Evolutionary conservation across 352 stramenopile genomes (phyloP).

Genomic region (Globisporangium canariense): DNA sequence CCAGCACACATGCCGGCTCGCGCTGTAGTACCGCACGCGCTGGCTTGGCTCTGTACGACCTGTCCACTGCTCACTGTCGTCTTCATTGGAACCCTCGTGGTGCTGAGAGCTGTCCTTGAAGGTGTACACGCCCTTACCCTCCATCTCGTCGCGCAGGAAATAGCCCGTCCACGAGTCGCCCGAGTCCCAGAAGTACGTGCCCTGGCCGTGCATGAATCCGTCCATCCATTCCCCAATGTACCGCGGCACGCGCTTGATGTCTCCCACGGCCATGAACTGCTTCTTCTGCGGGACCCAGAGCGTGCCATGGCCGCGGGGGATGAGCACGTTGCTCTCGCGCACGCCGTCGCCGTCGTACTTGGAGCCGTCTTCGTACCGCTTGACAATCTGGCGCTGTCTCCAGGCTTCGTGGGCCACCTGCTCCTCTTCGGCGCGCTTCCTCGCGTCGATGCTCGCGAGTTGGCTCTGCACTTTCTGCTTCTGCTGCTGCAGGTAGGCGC

Average conservation of each 20-base stretch:
- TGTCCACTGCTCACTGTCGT: constrained; percentile 7
- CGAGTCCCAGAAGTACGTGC: constrained; percentile 57
- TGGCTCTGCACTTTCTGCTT: constrained; percentile 35
- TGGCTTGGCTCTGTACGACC: not conserved
- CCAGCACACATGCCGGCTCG: constrained; percentile 66
- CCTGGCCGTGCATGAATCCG: constrained; percentile 55
- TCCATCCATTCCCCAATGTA: constrained; percentile 56
- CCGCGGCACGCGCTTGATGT: constrained; percentile 43
- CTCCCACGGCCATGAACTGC: constrained; percentile 19
- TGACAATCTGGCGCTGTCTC: constrained; percentile 50
- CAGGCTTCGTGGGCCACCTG: constrained; percentile 31
- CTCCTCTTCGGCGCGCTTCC: constrained; percentile 30
- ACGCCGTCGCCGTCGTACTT: constrained; percentile 71
- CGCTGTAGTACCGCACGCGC: constrained; percentile 53
- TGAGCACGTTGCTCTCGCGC: constrained; percentile 30
- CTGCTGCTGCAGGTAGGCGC: constrained; percentile 35
- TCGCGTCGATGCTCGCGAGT: constrained; percentile 30
- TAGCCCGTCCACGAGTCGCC: constrained; percentile 53
- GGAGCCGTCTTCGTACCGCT: constrained; percentile 54
- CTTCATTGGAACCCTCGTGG: constrained; percentile 19
- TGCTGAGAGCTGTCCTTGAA: constrained; percentile 9
- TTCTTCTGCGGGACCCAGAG: constrained; percentile 48
- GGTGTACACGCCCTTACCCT: constrained; percentile 57
- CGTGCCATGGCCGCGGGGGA: constrained; percentile 57
- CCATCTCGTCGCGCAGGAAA: constrained; percentile 59